A percentile compares a stretch with the other conserved stretches of the same genome.
These are phyloP conservation scores for Fusarium newnesense DNA, from an alignment of 2,329 filamentous ascomycete genomes.

Conservation along the genomic window DNA sequence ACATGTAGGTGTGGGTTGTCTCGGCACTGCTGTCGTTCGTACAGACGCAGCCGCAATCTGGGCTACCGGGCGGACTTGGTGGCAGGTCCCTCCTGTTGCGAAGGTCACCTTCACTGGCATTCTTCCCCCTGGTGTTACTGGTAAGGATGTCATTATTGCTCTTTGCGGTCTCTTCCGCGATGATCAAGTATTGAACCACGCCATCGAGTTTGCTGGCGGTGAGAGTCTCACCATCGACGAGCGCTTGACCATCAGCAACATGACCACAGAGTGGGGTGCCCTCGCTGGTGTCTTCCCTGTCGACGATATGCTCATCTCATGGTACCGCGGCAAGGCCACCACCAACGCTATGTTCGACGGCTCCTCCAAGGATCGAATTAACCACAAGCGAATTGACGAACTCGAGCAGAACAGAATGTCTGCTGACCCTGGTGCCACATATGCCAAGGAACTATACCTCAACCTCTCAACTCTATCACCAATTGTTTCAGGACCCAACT, in stretches of 20 bases:
- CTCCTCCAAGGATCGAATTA: constrained; percentile 69
- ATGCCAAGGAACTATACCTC: constrained; percentile 85
- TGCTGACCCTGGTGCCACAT: constrained; percentile 81
- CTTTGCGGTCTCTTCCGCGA: constrained; percentile 87
- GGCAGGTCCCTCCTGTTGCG: constrained; percentile 85
- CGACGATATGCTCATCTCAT: constrained; percentile 75
- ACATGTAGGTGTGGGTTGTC: constrained; percentile 11
- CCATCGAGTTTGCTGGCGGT: constrained; percentile 87
- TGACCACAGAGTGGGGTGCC: constrained; percentile 86
- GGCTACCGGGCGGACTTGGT: constrained; percentile 87
- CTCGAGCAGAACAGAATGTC: constrained; percentile 72
- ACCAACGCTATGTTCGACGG: constrained; percentile 69
- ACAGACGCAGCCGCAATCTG: constrained; percentile 90
- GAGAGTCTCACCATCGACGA: constrained; percentile 79
- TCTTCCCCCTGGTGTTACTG: constrained; percentile 82
- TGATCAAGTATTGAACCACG: constrained; percentile 90
- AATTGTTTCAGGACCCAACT: constrained; percentile 88
- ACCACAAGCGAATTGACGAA: constrained; percentile 77
- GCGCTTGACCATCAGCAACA: constrained; percentile 79
- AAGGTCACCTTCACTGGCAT: constrained; percentile 81
- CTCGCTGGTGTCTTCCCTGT: constrained; percentile 75
- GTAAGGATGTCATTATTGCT: constrained; percentile 94
- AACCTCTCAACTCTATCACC: constrained; percentile 86
- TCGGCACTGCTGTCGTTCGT: constrained; percentile 74
- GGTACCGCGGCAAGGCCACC: constrained; percentile 82